Evolutionary conservation across 1,284 basidiomycete species (phyloP).

Genomic region (Ustilago lituana): DNA sequence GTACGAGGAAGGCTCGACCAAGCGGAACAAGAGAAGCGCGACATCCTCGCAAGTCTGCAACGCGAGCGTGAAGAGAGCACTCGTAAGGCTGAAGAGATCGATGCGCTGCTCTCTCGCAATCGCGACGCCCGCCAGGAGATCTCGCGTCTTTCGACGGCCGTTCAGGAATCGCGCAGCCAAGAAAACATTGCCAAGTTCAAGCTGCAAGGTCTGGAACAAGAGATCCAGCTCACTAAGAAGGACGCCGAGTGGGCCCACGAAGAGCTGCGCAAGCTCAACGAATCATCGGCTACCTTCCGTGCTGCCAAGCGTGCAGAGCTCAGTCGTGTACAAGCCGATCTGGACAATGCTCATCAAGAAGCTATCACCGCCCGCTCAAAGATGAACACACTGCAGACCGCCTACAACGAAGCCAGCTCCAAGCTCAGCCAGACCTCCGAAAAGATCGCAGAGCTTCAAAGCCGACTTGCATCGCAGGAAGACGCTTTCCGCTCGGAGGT

Average conservation of each 20-base stretch:
- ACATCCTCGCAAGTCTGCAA: conserved; percentile 60
- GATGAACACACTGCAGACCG: conserved; percentile 76
- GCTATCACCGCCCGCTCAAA: conserved; percentile 74
- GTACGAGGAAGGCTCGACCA: conserved; percentile 45
- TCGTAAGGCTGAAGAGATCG: conserved; percentile 58
- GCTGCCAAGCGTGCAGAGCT: conserved; percentile 74
- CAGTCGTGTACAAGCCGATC: conserved; percentile 76
- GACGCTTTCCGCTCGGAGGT: conserved; percentile 80
- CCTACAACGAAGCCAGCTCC: conserved; percentile 75
- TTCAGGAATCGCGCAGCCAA: conserved; percentile 53
- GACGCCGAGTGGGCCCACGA: conserved; percentile 74
- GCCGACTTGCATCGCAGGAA: conserved; percentile 80
- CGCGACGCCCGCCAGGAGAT: conserved; percentile 58
- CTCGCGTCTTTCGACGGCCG: conserved; percentile 46
- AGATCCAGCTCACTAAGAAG: conserved; percentile 77
- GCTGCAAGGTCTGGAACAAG: conserved; percentile 79
- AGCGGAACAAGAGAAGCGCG: conserved; percentile 63
- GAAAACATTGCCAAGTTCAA: conserved; percentile 73
- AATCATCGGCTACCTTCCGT: conserved; percentile 44
- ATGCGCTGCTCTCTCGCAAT: conserved; percentile 37
- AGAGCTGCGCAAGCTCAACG: conserved; percentile 57
- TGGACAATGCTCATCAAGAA: conserved; percentile 76
- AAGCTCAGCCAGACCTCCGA: conserved; percentile 78
- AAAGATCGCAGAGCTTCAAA: conserved; percentile 77
- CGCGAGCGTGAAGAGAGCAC: conserved; percentile 59